Conservation (phyloP, 2,329 filamentous ascomycete genomes). For the Colletotrichum chrysophilum region DNA sequence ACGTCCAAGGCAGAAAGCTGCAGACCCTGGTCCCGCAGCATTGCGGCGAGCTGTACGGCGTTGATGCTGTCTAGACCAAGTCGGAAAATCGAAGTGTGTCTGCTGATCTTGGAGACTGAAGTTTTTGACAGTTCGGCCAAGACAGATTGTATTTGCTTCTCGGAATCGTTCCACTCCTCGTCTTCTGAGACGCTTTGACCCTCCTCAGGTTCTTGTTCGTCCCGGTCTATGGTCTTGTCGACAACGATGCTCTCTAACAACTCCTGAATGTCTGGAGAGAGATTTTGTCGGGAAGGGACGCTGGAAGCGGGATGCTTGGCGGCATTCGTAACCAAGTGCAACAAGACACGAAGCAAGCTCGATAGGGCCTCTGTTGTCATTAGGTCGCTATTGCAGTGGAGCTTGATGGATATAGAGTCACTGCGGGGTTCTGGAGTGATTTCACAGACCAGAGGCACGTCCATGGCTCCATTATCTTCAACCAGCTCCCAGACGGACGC, state of each 20-base stretch:
- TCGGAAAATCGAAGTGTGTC: conserved; percentile 77
- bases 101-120: conserved; percentile 46
- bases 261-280: conserved; percentile 26
- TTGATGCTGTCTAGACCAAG: conserved; percentile 94
- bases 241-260: conserved; percentile 25
- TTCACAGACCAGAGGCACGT: conserved; percentile 79
- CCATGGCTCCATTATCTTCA: conserved; percentile 69
- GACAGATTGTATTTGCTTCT: conserved; percentile 18
- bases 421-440: conserved; percentile 60
- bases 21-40: conserved; percentile 65
- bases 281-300: conserved; percentile 14
- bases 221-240: not conserved
- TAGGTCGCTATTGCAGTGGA: conserved; percentile 61
- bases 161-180: conserved; percentile 21
- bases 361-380: not conserved
- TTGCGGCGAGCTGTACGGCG: conserved; percentile 76
- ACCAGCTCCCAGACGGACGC: conserved; percentile 59
- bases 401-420: conserved; percentile 60
- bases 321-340: not conserved
- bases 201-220: not conserved
- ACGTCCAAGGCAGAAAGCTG: conserved; percentile 73
- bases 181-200: not conserved
- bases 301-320: conserved; percentile 18
- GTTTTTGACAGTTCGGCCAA: not conserved
- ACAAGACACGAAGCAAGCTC: not conserved